Conservation (phyloP, 176 grass and related monocot species). For the Neostapfia colusana region DNA sequence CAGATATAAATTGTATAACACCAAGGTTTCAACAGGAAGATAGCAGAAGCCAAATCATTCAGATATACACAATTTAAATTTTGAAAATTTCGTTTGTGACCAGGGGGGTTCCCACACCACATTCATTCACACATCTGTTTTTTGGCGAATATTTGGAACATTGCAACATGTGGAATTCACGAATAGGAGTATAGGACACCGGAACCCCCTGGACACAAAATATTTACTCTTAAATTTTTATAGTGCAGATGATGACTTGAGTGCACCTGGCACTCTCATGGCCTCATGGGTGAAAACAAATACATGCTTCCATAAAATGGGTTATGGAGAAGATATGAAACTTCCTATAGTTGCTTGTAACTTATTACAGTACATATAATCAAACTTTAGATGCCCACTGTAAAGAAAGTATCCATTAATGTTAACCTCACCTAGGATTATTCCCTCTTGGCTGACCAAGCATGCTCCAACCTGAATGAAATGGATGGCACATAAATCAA, state of each 20-base stretch:
- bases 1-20: background rate
- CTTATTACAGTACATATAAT: background rate
- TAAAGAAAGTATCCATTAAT: constrained; percentile 12
- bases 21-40: background rate
- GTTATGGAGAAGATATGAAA: background rate
- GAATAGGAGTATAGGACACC: too few relatives aligned
- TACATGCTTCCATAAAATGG: background rate
- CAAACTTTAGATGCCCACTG: background rate
- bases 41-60: background rate
- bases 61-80: background rate
- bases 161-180: too few relatives aligned
- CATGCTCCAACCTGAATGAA: constrained; percentile 87
- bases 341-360: background rate
- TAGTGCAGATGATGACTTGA: background rate
- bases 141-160: too few relatives aligned
- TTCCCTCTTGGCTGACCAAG: constrained; percentile 82
- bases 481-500: constrained; percentile 4
- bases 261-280: background rate
- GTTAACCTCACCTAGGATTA: constrained; percentile 89
- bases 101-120: too few relatives aligned
- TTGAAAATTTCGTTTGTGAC: too few relatives aligned
- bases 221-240: background rate
- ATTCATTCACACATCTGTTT: too few relatives aligned
- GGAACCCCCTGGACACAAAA: too few relatives aligned
- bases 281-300: background rate